Base-by-base conservation (phyloP, 768 basidiomycete genomes). In the Chalciporus piperatus region DNA sequence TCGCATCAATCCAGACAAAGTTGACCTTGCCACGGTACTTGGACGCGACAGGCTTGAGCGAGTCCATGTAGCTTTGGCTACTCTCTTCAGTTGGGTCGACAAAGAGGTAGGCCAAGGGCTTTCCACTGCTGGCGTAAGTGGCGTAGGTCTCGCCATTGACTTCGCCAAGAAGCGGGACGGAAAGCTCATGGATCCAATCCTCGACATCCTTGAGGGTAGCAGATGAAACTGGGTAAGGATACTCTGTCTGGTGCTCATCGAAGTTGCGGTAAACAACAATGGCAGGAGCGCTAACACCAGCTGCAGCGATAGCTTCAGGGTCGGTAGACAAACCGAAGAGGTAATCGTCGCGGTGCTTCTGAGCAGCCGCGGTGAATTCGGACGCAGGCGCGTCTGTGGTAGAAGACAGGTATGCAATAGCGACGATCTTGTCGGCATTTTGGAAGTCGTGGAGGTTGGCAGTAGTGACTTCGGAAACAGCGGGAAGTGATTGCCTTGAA, bases 1-100 rank as follows among this genome's bases (percentile, higher is more conserved):
- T 74, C 20, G 92, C 94, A 69, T 99, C 97, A 61, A 99, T 98
- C 85, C 87, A 96, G 55, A 98, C 96, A 69, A 98, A 97, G 84
- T 97, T 97, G 67, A 98, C 64, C 73, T 91, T 85, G 61, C 84
- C 80, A 73, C 90, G 92, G 77, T 82, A 83, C 65, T 85, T 82
- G 47, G 83, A 74, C 7, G 97, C 97, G 47, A 96, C 69, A 9
- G 92, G 85, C 59, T 77, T 83, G 59, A 98, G 66, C 37, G 76
- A 70, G 22, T 83, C 83, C 56, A 96, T 80, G 44, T 85, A 70
- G 27, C 76, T 74, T 13, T 89, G 79, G 59, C 81, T 84, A 52
- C 77, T 76, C 57, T 83, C 80, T 52, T 81, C 77, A 40, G 79
- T 69, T 27, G 95, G 87, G 69, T 98, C 93, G 59, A 95, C 62